Percentiles rank a stretch among this genome's conserved stretches.
Conservation (phyloP, 2,329 filamentous ascomycete species). For the Pyricularia sp. region DNA sequence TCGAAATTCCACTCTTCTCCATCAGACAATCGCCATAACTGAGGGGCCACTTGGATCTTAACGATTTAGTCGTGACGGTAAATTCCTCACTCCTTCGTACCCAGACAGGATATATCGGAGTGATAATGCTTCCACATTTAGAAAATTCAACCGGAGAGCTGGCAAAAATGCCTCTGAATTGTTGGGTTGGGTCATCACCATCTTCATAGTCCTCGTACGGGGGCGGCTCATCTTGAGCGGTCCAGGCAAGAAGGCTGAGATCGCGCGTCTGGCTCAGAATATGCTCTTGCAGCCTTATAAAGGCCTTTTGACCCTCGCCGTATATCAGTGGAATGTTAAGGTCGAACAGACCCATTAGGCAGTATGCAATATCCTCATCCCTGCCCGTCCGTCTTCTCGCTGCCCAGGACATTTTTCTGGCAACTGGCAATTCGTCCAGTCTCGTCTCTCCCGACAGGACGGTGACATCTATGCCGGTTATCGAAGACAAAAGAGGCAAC, state of each 20-base stretch:
- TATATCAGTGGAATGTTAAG: conserved; percentile 16
- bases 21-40: neutral
- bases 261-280: conserved; percentile 12
- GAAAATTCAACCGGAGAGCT: neutral
- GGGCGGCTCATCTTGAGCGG: neutral
- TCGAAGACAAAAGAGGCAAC: neutral
- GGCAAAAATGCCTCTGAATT: neutral
- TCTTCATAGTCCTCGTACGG: neutral
- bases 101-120: neutral
- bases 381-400: conserved; percentile 9
- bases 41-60: neutral
- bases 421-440: conserved; percentile 7
- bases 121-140: neutral
- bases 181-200: neutral
- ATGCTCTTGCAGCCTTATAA: conserved; percentile 12
- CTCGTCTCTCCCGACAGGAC: neutral
- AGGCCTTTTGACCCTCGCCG: conserved; percentile 14
- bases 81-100: neutral
- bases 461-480: conserved; percentile 3
- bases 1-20: neutral
- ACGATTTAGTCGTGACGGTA: neutral
- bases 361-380: conserved; percentile 14
- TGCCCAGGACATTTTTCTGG: conserved; percentile 14
- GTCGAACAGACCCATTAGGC: conserved; percentile 14
- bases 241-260: conserved; percentile 15